phyloP scores from a whole-genome alignment of 2,329 filamentous ascomycete species.

The Ceratocystiopsis brevicomis region DNA sequence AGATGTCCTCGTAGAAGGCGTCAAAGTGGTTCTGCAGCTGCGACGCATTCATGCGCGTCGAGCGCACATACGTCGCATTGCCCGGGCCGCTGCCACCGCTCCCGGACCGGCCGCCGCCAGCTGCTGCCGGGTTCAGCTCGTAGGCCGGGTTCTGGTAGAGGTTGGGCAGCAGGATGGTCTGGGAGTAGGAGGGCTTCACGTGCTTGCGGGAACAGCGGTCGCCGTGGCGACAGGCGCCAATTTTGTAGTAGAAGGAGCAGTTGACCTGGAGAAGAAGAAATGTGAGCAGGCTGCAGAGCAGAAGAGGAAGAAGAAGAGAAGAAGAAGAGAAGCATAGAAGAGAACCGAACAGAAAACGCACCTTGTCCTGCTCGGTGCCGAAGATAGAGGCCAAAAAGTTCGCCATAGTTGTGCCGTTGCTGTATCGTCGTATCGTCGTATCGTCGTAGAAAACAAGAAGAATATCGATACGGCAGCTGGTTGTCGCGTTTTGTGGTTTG shows the following conservation, averaged over 20 bases:
- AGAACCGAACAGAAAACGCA: conserved; percentile 2
- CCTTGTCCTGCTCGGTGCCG: conserved; percentile 95
- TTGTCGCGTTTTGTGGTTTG: too few relatives aligned
- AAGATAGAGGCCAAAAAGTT: conserved; percentile 99
- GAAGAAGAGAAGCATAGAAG: background rate
- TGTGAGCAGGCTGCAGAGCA: background rate
- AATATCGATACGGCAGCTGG: too few relatives aligned
- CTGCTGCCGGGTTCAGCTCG: too few relatives aligned
- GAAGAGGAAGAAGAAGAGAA: background rate
- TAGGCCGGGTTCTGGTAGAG: conserved; percentile 91
- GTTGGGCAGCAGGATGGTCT: conserved; percentile 94
- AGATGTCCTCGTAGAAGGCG: conserved; percentile 98
- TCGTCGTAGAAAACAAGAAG: too few relatives aligned
- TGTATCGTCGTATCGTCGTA: too few relatives aligned
- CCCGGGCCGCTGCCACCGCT: too few relatives aligned
- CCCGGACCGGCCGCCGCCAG: too few relatives aligned
- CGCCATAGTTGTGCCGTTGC: conserved; percentile 44
- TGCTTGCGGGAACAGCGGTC: conserved; percentile 97
- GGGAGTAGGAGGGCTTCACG: conserved; percentile 94
- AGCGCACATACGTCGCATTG: conserved; percentile 50
- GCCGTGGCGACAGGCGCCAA: conserved; percentile 93
- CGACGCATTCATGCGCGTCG: conserved; percentile 87
- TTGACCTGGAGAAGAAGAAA: conserved; percentile 40
- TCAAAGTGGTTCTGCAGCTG: conserved; percentile 99
- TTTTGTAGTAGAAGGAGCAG: conserved; percentile 99